Base-by-base conservation (phyloP, 768 basidiomycete genomes). In the Candolleomyces efflorescens region DNA sequence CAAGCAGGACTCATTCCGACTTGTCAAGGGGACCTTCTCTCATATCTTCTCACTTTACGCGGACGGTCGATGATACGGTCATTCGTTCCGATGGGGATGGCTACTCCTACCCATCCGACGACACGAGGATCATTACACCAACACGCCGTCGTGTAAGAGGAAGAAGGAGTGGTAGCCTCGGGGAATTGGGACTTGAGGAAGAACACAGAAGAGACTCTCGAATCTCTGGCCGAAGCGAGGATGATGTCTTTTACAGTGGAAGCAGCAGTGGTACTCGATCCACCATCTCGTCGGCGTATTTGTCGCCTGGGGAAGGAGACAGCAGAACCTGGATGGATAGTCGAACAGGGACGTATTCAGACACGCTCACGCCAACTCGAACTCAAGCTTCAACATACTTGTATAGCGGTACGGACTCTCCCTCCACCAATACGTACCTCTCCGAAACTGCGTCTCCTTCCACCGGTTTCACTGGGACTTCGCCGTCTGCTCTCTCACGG, bases 1-100 rank as follows among this genome's bases (percentile, higher is more conserved):
- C 63, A 51, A 73, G 59, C 54, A 66, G 58, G 37, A 70, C 65
- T 11, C 64, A 60, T 11, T 74, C 71, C n/a, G 67, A 63, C 22
- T 58, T 74, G 44, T 74, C 70, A 41, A 74, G 72, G 59, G 71
- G 63, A 9, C 69, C 78, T 12, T 85, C 85, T 0, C 73, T 84
- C 12, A 75, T 74, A 5, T 79, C 82, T 1, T 83, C 82, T 2
- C 81, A 85, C 59, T 84, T 84, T 59, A 79, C 77, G 3, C 83
- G 84, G 22, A 87, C 90, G 3, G 81, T 85, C 5, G 91, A 93
- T 63, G 91, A 93, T 60, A 84, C 75, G 0, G 87, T 82, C 7
- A 83, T 92, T 23, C 81, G 81, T 7, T 79, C 81, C 37, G 81
- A 83, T 51, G 81, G 81, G 11, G 88, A 87, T 60, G 72, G 89